Evolutionary conservation across 805 yeast species (phyloP).

Genomic region (Saccharomycopsis malanga): DNA sequence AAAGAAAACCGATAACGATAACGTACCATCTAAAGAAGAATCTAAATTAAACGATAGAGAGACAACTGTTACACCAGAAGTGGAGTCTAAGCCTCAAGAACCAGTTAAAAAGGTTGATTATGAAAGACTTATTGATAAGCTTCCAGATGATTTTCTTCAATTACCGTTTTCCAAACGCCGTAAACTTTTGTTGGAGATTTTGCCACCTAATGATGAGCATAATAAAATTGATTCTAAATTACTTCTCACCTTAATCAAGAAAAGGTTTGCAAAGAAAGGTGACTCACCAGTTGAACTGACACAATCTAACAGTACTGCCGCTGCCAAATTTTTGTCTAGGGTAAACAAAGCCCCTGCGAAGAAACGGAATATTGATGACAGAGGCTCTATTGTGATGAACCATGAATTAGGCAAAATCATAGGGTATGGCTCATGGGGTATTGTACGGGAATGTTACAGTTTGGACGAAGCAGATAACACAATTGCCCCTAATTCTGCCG

Average conservation of each 20-base stretch:
- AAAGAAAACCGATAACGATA: not conserved
- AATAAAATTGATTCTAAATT: constrained; percentile 27
- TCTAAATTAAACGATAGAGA: too few relatives aligned
- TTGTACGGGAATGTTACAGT: constrained; percentile 59
- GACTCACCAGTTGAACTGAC: not conserved
- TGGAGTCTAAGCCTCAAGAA: not conserved
- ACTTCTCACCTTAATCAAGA: constrained; percentile 27
- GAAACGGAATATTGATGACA: constrained; percentile 45
- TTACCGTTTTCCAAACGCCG: constrained; percentile 58
- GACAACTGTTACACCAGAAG: too few relatives aligned
- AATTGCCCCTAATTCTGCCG: constrained; percentile 21
- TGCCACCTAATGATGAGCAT: constrained; percentile 28
- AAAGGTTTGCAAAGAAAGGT: constrained; percentile 24
- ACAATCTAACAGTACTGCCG: constrained; percentile 17
- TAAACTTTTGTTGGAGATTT: constrained; percentile 32
- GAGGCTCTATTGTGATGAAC: constrained; percentile 60
- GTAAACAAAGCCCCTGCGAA: constrained; percentile 23
- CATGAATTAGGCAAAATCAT: constrained; percentile 64
- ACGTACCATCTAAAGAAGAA: not conserved
- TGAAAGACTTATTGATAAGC: constrained; percentile 27
- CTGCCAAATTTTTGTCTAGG: constrained; percentile 27
- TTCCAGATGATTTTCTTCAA: constrained; percentile 48
- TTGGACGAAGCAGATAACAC: constrained; percentile 27
- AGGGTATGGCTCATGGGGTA: constrained; percentile 90
- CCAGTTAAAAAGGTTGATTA: constrained; percentile 14